Evolutionary conservation across 352 stramenopile species (phyloP).

Genomic region (Peronospora destructor): DNA sequence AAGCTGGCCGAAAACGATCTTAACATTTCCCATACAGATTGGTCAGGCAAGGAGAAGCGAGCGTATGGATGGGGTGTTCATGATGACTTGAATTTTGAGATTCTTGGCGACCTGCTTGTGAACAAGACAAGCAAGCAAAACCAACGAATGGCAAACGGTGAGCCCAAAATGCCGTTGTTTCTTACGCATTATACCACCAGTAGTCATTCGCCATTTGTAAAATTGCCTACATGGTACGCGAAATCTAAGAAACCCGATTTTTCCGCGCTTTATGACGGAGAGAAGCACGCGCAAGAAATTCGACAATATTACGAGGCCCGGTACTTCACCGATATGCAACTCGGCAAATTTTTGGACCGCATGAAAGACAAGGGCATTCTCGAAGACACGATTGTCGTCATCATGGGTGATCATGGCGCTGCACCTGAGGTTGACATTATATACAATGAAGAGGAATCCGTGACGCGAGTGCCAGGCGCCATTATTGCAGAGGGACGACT

Average conservation of each 20-base stretch:
- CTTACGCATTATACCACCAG: conserved; percentile 58
- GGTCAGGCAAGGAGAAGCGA: conserved; percentile 11
- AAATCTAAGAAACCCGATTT: conserved; percentile 43
- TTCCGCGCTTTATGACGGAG: conserved; percentile 37
- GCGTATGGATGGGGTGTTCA: conserved; percentile 38
- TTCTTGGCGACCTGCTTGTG: conserved; percentile 40
- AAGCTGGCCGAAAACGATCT: conserved; percentile 25
- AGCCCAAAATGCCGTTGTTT: conserved; percentile 38
- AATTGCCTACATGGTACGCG: conserved; percentile 36
- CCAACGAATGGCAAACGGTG: conserved; percentile 5
- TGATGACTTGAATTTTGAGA: conserved; percentile 40
- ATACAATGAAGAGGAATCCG: conserved; percentile 35
- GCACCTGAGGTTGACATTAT: conserved; percentile 34
- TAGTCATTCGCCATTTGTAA: conserved; percentile 33
- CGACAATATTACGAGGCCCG: conserved; percentile 45
- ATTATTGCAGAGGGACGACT: conserved; percentile 50
- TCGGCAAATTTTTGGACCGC: conserved; percentile 49
- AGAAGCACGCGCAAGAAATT: conserved; percentile 25
- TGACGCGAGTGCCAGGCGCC: conserved; percentile 32
- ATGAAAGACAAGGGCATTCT: conserved; percentile 36
- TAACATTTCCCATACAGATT: conserved; percentile 30
- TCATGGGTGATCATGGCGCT: conserved; percentile 49
- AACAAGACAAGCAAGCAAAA: conserved; percentile 37
- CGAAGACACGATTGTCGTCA: conserved; percentile 50
- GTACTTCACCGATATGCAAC: conserved; percentile 48